phyloP scores from a whole-genome alignment of 2,329 filamentous ascomycete species.

The Colletotrichum sp. region DNA sequence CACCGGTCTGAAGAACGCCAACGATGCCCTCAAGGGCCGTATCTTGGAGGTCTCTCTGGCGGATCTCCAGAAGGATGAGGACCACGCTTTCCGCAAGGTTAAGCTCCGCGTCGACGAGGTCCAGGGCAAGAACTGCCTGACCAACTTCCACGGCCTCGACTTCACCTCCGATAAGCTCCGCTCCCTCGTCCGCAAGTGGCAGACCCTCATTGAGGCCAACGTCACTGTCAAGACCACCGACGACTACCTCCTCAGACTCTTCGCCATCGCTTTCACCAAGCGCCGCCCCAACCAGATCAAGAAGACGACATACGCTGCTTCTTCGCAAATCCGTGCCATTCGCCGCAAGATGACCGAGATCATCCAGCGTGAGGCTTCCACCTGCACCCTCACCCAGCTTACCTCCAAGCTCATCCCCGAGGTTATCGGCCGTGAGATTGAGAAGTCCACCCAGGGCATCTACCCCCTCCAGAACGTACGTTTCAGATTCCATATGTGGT shows the following conservation, averaged over 20 bases:
- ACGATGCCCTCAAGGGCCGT: conserved; percentile 97
- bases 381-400: conserved; percentile 94
- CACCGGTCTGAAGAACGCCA: conserved; percentile 99
- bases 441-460: conserved; percentile 99
- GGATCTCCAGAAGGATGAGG: conserved; percentile 99
- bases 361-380: conserved; percentile 93
- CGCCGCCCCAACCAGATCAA: conserved; percentile 99
- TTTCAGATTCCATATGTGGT: conserved; percentile 25
- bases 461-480: conserved; percentile 98
- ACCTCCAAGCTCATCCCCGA: conserved; percentile 99
- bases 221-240: conserved; percentile 99
- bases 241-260: conserved; percentile 98
- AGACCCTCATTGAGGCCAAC: conserved; percentile 99
- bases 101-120: conserved; percentile 99
- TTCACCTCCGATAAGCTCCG: conserved; percentile 99
- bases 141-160: conserved; percentile 99
- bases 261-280: conserved; percentile 99
- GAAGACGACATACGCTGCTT: conserved; percentile 99
- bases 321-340: conserved; percentile 96
- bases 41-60: conserved; percentile 99
- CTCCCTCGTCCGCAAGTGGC: conserved; percentile 99
- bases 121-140: conserved; percentile 99
- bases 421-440: conserved; percentile 99
- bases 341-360: conserved; percentile 99
- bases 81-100: conserved; percentile 99